Evolutionary conservation across 805 yeast species (phyloP), one percentile per base, ranked within the genome.

Genomic region (Candida stauntonica): DNA sequence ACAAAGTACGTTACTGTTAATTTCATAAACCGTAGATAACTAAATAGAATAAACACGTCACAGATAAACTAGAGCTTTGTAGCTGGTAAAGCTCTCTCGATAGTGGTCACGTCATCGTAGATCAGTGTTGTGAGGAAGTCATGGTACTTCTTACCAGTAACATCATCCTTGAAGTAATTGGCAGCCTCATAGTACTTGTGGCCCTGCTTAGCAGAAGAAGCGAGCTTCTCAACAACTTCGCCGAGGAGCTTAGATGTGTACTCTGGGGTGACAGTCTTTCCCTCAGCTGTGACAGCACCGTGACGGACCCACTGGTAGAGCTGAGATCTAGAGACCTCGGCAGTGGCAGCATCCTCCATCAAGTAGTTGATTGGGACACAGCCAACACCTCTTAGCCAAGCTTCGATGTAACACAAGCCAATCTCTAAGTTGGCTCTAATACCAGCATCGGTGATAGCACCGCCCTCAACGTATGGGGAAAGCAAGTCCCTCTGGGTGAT

Each of bases 261-360:
- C 27, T 74, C 78, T 38, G 83, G 73, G 40, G 85, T 79, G 26
- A 83, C 70, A 19, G 54, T 64, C 34, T 79, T 79, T 18, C 78
- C 69, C 52, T 81, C 86, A 39, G 76, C 70, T 44, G 75, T 57
- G 39, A 58, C 64, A 31, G 77, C 82, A 31, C 77, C 75, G 58
- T 84, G 89, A 42, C 78, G 81, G 36, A 80, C 84, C 94, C 94
- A 84, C 58, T 86, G 87, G 72, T 80, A 80, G 50, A 84, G 67
- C 63, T 83, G 91, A 41, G 86, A 73, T 67, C 93, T 75, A 21
- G 89, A 80, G 21, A 84, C 94, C 63, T 84, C 93, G 18, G 93
- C 93, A 34, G 93, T 84, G 24, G 93, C 93, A 14, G 94, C 94
- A 62, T 84, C 94, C 64, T 84, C 94, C 94, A 84, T 84, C 62